Conservation (phyloP, 163 green algal genomes). For the Chlorella variabilis region DNA sequence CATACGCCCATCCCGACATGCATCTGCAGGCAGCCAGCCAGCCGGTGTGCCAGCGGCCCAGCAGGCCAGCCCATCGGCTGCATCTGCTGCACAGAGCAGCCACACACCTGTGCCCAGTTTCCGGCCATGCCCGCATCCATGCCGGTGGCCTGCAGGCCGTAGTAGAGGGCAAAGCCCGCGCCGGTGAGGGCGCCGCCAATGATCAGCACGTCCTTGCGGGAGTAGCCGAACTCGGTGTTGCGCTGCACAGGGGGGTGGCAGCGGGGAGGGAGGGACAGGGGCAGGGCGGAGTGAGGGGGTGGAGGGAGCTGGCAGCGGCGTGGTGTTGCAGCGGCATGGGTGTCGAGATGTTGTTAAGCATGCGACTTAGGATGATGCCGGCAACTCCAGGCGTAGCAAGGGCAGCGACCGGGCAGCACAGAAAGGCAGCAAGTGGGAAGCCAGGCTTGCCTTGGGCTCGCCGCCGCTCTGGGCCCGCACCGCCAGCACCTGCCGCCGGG, state of each 20-base stretch:
- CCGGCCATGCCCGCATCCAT: constrained; percentile 80
- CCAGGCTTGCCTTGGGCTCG: constrained; percentile 14
- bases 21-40: no score
- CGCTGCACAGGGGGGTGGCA: constrained; percentile 43
- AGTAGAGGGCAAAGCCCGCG: constrained; percentile 87
- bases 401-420: no score
- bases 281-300: neutral
- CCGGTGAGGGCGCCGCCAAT: constrained; percentile 82
- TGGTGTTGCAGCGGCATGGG: no score
- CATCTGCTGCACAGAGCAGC: no score
- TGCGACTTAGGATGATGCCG: no score
- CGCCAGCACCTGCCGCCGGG: neutral
- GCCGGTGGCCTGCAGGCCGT: constrained; percentile 80
- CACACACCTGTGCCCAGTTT: constrained; percentile 69
- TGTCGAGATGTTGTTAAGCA: no score
- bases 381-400: no score
- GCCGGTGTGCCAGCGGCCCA: no score
- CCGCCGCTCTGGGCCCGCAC: neutral
- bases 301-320: neutral
- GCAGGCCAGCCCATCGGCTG: no score
- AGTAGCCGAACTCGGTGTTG: constrained; percentile 93
- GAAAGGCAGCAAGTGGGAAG: no score
- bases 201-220: constrained; percentile 90
- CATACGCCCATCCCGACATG: no score
- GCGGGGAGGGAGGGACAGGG: neutral